Base-by-base conservation (phyloP, 129 eudicot species). In the Dittrichia graveolens region DNA sequence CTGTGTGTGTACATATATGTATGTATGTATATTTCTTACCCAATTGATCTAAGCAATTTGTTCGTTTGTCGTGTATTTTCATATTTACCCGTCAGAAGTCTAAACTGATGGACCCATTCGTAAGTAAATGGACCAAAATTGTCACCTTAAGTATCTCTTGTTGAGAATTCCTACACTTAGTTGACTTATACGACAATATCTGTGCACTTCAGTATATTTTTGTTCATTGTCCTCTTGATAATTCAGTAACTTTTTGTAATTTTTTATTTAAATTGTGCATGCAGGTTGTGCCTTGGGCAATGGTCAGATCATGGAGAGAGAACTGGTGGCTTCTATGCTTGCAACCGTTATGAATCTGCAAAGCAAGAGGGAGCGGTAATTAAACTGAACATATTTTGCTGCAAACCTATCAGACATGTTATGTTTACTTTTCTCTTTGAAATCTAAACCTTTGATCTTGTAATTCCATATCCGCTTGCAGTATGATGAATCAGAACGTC, bases 301-400 rank as follows among this genome's bases (percentile, higher is more conserved):
- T 95, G 99, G 99, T 80, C 99, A 15, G 97, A 91, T 53, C 99
- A 95, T 83, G 99, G 99, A 67, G 99, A 95, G 84, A 95, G 96
- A 83, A 95, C 99, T n/a, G 99, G 99, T 78, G 99, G 99, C 42
- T 95, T 95, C 71, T 95, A 95, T 81, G 98, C 98, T 19, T 92
- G 98, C 75, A 92, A 92, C 46, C 91, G 95, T 42, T 92, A 92
- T 61, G 98, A 92, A 65, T 81, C 91, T 68, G 98, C 98, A 14
- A 92, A 85, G 76, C 77, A 78, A 71, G 96, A 89, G 74, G 98
- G 98, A 80, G 93, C 77, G 86, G 99, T 94, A 87, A 61, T 71
- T 64, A 4, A 61, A 54, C 35, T 53, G 5, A 43, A 43, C 11
- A 56, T 40, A 74, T 73, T 35, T 75, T 69, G 11, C 42, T 72